Percentiles rank a stretch among this genome's conserved stretches.
Conservation (phyloP, 306 rosid genomes). For the Pachyrhizus erosus region DNA sequence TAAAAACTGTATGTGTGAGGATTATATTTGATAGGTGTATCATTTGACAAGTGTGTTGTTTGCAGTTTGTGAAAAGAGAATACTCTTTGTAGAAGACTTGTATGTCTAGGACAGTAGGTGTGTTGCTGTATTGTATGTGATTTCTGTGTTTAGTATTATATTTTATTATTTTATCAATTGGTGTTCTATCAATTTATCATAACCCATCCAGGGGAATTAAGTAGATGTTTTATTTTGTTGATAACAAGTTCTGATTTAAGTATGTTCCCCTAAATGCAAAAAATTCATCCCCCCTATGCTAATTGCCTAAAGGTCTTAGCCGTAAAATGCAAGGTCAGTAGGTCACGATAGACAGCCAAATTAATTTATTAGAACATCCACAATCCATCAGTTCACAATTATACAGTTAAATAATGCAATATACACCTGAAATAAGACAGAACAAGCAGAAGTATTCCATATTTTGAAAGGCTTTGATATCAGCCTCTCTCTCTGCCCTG, state of each 20-base stretch:
- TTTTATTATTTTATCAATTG: neutral
- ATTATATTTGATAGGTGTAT: neutral
- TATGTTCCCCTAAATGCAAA: neutral
- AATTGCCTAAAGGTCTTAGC: neutral
- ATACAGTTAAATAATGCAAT: constrained; percentile 15
- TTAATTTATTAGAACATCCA: neutral
- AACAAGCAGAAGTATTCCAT: constrained; percentile 44
- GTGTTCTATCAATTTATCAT: neutral
- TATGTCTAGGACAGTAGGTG: neutral
- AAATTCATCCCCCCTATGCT: neutral
- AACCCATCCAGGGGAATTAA: neutral
- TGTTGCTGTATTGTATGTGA: neutral
- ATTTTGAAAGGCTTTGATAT: constrained; percentile 56
- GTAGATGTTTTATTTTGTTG: neutral
- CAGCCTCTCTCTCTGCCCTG: constrained; percentile 52
- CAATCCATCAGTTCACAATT: neutral
- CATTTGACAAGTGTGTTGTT: no score
- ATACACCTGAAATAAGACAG: constrained; percentile 56
- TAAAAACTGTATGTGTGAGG: neutral
- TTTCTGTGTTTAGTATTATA: neutral
- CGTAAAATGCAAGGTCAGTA: neutral
- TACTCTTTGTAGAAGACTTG: neutral
- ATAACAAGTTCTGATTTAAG: neutral
- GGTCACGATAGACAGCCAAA: neutral
- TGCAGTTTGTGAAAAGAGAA: neutral